Conservation (phyloP, 2,329 filamentous ascomycete species). For the Claviceps fusiformis region DNA sequence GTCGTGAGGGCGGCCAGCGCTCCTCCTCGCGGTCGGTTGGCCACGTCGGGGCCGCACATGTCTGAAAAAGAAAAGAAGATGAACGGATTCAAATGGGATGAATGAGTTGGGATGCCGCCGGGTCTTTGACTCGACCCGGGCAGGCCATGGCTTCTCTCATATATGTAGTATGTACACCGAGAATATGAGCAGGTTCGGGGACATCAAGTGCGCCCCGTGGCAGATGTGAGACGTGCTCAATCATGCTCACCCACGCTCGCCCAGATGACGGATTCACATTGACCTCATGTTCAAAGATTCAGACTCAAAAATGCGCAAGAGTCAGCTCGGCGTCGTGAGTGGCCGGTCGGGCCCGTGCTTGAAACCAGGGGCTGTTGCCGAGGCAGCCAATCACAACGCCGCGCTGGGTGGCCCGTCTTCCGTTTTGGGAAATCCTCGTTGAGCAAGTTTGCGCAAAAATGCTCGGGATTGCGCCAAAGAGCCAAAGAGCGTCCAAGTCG, state of each 20-base stretch:
- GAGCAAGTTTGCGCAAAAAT: constrained; percentile 24
- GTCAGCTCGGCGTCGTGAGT: no score
- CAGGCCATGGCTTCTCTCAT: no score
- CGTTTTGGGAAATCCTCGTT: constrained; percentile 14
- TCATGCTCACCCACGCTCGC: not conserved
- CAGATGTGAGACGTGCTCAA: constrained; percentile 3
- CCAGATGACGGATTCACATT: not conserved
- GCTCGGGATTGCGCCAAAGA: constrained; percentile 6
- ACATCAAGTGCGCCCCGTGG: not conserved
- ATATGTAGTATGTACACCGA: no score
- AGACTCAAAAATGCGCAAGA: no score
- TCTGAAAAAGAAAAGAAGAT: no score
- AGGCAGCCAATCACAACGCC: constrained; percentile 17
- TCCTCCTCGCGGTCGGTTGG: constrained; percentile 28
- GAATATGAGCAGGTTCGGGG: not conserved
- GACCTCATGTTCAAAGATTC: not conserved
- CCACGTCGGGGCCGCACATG: constrained; percentile 34
- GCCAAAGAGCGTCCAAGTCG: no score
- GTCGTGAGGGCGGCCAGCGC: constrained; percentile 31
- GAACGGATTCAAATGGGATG: not conserved
- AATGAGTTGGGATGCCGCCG: not conserved
- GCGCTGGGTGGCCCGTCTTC: constrained; percentile 9
- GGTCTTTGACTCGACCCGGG: no score
- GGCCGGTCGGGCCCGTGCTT: no score
- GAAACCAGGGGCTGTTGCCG: not conserved